These are phyloP conservation scores for Fomitopsis pinicola DNA, from an alignment of 1,284 basidiomycete species.

Conservation along the genomic window DNA sequence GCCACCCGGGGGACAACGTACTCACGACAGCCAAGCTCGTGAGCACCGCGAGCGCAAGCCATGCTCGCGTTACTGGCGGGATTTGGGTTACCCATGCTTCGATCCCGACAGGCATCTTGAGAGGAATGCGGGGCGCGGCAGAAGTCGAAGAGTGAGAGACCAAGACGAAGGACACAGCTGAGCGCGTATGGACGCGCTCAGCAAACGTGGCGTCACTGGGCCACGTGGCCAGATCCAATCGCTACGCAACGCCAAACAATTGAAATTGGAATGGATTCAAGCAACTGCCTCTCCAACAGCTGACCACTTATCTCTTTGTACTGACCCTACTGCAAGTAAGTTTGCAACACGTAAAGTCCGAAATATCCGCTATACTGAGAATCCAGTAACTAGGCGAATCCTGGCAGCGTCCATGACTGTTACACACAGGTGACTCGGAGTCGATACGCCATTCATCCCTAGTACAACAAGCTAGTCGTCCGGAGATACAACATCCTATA, in stretches of 20 bases:
- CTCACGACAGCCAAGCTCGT: conserved; percentile 83
- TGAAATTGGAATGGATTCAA: background rate
- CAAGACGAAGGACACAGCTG: background rate
- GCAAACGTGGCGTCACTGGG: background rate
- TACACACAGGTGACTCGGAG: background rate
- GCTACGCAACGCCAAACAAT: background rate
- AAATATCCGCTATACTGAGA: background rate
- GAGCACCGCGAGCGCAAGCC: conserved; percentile 74
- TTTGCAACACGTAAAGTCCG: background rate
- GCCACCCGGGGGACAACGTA: conserved; percentile 16
- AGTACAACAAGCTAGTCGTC: background rate
- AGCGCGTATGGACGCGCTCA: background rate
- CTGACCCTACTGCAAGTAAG: too few species aligned
- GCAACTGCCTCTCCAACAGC: too few species aligned
- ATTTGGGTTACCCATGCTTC: conserved; percentile 86
- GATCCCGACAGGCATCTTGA: conserved; percentile 67
- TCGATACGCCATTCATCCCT: background rate
- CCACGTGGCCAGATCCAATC: background rate
- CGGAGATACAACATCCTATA: background rate
- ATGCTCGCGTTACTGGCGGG: conserved; percentile 83
- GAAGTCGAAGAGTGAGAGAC: background rate
- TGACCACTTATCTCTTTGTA: too few species aligned
- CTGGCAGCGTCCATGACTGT: background rate
- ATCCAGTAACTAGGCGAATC: background rate
- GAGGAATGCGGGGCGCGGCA: background rate